These are phyloP conservation scores for Yamadazyma sp. DNA, from an alignment of 1,139 yeast genomes.

Conservation along the genomic window DNA sequence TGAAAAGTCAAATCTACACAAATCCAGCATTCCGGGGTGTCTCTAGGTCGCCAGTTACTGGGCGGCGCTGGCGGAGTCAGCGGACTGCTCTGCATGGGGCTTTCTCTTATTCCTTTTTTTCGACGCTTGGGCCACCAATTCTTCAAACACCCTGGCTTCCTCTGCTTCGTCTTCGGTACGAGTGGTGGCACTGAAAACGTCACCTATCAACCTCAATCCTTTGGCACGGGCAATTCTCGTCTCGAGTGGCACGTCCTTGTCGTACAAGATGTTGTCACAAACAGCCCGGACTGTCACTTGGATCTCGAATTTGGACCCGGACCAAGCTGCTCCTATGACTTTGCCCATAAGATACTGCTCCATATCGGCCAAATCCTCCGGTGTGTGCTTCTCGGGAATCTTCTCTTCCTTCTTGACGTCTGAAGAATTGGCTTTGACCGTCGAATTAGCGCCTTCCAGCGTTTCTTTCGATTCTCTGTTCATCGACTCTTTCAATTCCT, in stretches of 20 bases:
- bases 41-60: no score
- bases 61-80: no score
- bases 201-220: conserved; percentile 73
- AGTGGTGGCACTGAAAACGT: conserved; percentile 62
- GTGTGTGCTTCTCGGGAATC: conserved; percentile 58
- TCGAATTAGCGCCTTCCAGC: neutral
- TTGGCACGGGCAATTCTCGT: conserved; percentile 76
- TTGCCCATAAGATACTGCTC: conserved; percentile 88
- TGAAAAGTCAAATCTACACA: no score
- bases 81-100: conserved; percentile 6
- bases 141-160: conserved; percentile 89
- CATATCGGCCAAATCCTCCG: conserved; percentile 81
- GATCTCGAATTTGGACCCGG: conserved; percentile 86
- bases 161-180: conserved; percentile 86
- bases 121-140: conserved; percentile 87
- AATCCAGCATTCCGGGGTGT: no score
- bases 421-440: no score
- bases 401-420: conserved; percentile 15
- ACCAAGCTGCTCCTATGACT: conserved; percentile 94
- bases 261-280: conserved; percentile 76
- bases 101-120: conserved; percentile 65
- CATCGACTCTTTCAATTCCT: conserved; percentile 10
- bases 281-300: conserved; percentile 86
- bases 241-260: conserved; percentile 50
- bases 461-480: neutral